These are phyloP conservation scores for Protostelium mycophagum DNA, from an alignment of 78 protist genomes.

Conservation along the genomic window DNA sequence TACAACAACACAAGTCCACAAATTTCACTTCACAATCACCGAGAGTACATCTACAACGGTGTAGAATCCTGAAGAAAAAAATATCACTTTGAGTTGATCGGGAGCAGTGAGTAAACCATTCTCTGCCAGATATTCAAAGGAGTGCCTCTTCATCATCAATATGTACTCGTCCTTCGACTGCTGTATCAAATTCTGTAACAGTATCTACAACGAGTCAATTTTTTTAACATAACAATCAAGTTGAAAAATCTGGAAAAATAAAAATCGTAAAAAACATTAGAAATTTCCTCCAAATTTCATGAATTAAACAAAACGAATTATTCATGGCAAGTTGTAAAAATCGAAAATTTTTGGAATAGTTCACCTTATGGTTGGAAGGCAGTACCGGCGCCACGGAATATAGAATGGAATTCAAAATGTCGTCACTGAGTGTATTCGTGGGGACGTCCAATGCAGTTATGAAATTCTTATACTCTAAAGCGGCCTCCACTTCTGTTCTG, in stretches of 20 bases:
- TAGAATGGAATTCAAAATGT: not conserved
- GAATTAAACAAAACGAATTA: too few species aligned
- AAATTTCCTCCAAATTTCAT: too few species aligned
- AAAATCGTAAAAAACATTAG: too few species aligned
- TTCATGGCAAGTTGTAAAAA: too few species aligned
- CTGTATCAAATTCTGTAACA: not conserved
- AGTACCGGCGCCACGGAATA: not conserved
- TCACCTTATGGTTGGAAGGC: not conserved
- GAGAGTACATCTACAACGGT: too few species aligned
- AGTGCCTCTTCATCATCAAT: not conserved
- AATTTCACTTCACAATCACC: too few species aligned
- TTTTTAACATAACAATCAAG: too few species aligned
- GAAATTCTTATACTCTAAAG: not conserved
- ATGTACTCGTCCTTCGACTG: not conserved
- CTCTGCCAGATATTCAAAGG: not conserved
- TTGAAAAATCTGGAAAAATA: too few species aligned
- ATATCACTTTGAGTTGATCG: not conserved
- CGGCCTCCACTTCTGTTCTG: not conserved
- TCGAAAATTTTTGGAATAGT: too few species aligned
- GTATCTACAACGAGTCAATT: not conserved
- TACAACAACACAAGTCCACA: too few species aligned
- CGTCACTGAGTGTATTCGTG: not conserved
- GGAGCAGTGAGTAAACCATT: not conserved
- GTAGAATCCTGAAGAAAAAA: not conserved
- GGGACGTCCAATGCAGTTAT: not conserved